Percentiles rank a stretch among this genome's conserved stretches.
phyloP scores from a whole-genome alignment of 139 green algal species.

The Micractinium sp. region DNA sequence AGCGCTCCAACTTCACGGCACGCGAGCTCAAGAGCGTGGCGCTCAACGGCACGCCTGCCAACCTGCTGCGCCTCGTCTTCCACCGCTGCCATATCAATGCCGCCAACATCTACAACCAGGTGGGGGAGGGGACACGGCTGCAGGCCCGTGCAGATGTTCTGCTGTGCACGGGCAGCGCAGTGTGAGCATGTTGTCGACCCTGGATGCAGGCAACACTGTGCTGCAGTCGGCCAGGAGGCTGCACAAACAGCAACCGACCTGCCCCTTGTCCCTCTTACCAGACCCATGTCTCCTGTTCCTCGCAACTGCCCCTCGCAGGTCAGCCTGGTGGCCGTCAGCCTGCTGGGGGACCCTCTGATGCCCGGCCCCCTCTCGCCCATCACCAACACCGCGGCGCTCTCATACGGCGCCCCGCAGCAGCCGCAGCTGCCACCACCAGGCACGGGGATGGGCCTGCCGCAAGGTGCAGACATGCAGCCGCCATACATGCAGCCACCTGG shows the following conservation, averaged over 20 bases:
- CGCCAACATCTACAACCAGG: constrained; percentile 93
- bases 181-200: neutral
- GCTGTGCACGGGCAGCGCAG: neutral
- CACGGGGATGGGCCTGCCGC: neutral
- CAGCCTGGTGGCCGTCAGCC: constrained; percentile 87
- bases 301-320: constrained; percentile 60
- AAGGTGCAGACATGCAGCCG: neutral
- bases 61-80: constrained; percentile 77
- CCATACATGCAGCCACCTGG: neutral
- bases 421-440: neutral
- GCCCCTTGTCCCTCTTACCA: neutral
- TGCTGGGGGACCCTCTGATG: constrained; percentile 74
- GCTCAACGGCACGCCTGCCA: constrained; percentile 31
- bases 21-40: constrained; percentile 92
- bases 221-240: neutral
- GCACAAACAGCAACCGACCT: neutral
- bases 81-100: constrained; percentile 90
- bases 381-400: constrained; percentile 13
- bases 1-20: constrained; percentile 78
- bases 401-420: neutral
- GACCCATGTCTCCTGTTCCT: neutral
- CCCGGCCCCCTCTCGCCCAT: constrained; percentile 3
- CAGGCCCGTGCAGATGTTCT: neutral
- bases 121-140: neutral
- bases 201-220: neutral